phyloP scores from a whole-genome alignment of 2,329 filamentous ascomycete genomes.

The Pochonia chlamydosporia region DNA sequence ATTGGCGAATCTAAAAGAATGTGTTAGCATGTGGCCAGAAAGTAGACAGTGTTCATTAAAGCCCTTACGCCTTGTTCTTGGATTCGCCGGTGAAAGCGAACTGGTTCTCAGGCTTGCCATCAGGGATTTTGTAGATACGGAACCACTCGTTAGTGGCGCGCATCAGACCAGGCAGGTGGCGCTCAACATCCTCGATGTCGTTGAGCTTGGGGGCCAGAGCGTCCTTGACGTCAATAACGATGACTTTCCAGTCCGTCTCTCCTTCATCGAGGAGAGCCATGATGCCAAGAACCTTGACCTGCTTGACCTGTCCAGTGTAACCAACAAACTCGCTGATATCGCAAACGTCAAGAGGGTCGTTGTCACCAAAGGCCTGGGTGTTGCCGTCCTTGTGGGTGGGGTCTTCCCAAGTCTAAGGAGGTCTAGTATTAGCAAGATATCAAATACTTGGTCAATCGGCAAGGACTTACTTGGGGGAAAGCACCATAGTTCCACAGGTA shows the following conservation, averaged over 20 bases:
- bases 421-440: background rate
- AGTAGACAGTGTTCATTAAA: background rate
- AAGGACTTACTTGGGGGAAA: conserved; percentile 77
- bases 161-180: conserved; percentile 92
- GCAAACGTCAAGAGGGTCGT: conserved; percentile 98
- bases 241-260: conserved; percentile 99
- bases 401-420: conserved; percentile 90
- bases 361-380: conserved; percentile 99
- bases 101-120: conserved; percentile 99
- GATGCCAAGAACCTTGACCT: conserved; percentile 98
- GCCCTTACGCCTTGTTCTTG: conserved; percentile 89
- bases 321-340: conserved; percentile 98
- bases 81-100: conserved; percentile 99
- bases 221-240: conserved; percentile 98
- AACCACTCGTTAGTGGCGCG: conserved; percentile 99
- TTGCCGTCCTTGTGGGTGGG: conserved; percentile 93
- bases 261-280: conserved; percentile 99
- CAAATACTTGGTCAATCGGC: conserved; percentile 1
- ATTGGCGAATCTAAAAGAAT: conserved; percentile 68
- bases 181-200: conserved; percentile 98
- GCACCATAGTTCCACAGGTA: conserved; percentile 99
- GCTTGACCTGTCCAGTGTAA: conserved; percentile 95
- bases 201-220: conserved; percentile 94
- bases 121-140: conserved; percentile 99
- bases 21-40: conserved; percentile 4